Base-by-base conservation (phyloP, 2,329 filamentous ascomycete species). In the Fusarium floridanum region DNA sequence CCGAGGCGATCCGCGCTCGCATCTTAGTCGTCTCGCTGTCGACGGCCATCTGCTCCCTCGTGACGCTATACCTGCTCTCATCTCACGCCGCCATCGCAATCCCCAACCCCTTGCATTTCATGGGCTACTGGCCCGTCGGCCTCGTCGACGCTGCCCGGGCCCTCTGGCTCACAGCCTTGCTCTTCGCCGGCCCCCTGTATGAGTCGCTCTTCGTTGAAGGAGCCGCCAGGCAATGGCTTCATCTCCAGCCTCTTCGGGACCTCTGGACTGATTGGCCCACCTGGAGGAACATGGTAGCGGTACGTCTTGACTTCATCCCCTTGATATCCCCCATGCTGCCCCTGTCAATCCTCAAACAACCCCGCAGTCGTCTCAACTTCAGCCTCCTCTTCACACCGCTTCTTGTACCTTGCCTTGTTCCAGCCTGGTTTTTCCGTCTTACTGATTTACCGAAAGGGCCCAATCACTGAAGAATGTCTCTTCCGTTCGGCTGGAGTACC, bases 401-500 rank as follows among this genome's bases (percentile, higher is more conserved):
- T 77, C 61, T 75, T 69, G 27, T 55, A 20, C 41, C 71, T 66
- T 68, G 36, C 41, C 64, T 66, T 69, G 37, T 65, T 73, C 53
- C 41, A 57, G 63, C 55, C 53, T 67, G 56, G 62, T 66, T 68
- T 61, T 61, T 57, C 34, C 24, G 43, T 50, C 45, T 48, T 70
- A 32, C 65, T 70, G 61, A 66, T 69, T 60, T 61, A 61, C 67
- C 61, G 37, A 57, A 73, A 93, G 92, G 95, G 95, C 39, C 95
- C 97, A 1, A 85, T 97, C 64, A 98, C 95, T 12, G 97, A 99
- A 85, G 97, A 99, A 84, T 86, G 97, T 70, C 93, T 98, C 78
- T 99, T 98, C 87, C 94, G 97, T 80, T 95, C 94, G 5, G 91
- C 95, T 75, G 92, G 95, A 62, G 89, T 98, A 43, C 94, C 96